Evolutionary conservation across 2,329 filamentous ascomycete species (phyloP).

Genomic region (Zymoseptoria crescenta): DNA sequence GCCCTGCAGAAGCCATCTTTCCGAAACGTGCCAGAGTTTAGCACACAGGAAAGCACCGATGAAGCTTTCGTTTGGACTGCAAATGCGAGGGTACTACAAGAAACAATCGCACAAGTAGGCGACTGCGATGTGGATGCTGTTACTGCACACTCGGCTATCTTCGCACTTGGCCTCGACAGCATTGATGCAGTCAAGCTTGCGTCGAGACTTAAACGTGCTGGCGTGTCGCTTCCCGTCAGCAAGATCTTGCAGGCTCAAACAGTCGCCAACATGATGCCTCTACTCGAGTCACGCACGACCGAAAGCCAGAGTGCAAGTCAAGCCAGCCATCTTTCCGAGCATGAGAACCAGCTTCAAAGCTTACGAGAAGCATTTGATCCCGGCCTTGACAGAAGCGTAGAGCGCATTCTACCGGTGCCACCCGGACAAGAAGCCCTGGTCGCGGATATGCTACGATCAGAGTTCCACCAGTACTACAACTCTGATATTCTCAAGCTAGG

Average conservation of each 20-base stretch:
- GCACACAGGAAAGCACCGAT: constrained; percentile 18
- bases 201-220: constrained; percentile 56
- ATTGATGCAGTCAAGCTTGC: constrained; percentile 85
- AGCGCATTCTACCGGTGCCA: constrained; percentile 64
- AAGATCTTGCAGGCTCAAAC: constrained; percentile 66
- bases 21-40: background rate
- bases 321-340: constrained; percentile 5
- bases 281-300: constrained; percentile 2
- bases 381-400: constrained; percentile 32
- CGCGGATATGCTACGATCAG: constrained; percentile 68
- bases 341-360: constrained; percentile 10
- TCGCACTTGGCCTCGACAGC: constrained; percentile 81
- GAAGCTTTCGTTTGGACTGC: constrained; percentile 52
- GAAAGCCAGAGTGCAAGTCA: constrained; percentile 7
- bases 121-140: constrained; percentile 47
- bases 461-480: constrained; percentile 74
- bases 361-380: constrained; percentile 1
- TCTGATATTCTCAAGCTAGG: constrained; percentile 64
- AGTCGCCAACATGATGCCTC: constrained; percentile 51
- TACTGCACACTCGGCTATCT: constrained; percentile 55
- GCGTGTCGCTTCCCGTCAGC: constrained; percentile 60
- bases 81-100: constrained; percentile 46
- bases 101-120: constrained; percentile 57
- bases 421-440: constrained; percentile 83
- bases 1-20: constrained; percentile 1